These are phyloP conservation scores for Amoebophrya sp. DNA, from an alignment of 169 alveolate species.

Conservation along the genomic window DNA sequence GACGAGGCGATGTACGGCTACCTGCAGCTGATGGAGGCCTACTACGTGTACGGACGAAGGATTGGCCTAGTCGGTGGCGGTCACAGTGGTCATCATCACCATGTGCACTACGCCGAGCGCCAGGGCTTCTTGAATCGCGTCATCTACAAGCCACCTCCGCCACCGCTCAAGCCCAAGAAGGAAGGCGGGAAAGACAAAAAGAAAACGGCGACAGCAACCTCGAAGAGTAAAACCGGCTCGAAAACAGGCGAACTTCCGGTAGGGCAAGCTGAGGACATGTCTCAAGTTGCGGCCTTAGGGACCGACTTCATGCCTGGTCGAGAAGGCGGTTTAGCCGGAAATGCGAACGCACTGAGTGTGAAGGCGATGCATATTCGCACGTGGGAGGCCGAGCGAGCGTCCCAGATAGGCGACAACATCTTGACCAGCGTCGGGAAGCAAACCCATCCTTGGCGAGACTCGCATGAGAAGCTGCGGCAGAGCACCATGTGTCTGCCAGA, in stretches of 20 bases:
- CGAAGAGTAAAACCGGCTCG: too few relatives aligned
- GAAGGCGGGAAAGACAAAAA: background rate
- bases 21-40: too few relatives aligned
- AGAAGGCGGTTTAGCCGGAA: too few relatives aligned
- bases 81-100: too few relatives aligned
- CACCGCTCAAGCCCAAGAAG: too few relatives aligned
- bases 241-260: too few relatives aligned
- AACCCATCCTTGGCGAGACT: background rate
- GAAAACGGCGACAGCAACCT: background rate
- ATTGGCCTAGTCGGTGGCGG: too few relatives aligned
- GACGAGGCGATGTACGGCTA: too few relatives aligned
- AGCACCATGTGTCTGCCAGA: background rate
- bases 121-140: background rate
- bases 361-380: background rate
- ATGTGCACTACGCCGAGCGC: too few relatives aligned
- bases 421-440: background rate
- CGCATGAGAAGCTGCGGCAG: background rate
- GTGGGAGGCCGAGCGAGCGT: background rate
- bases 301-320: background rate
- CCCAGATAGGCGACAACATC: background rate
- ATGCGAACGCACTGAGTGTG: background rate
- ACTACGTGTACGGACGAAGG: too few relatives aligned
- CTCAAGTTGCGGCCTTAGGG: background rate
- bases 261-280: too few relatives aligned
- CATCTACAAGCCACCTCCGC: too few relatives aligned